Evolutionary conservation across 2,329 filamentous ascomycete species (phyloP).

Genomic region (Cordyceps farinosa): DNA sequence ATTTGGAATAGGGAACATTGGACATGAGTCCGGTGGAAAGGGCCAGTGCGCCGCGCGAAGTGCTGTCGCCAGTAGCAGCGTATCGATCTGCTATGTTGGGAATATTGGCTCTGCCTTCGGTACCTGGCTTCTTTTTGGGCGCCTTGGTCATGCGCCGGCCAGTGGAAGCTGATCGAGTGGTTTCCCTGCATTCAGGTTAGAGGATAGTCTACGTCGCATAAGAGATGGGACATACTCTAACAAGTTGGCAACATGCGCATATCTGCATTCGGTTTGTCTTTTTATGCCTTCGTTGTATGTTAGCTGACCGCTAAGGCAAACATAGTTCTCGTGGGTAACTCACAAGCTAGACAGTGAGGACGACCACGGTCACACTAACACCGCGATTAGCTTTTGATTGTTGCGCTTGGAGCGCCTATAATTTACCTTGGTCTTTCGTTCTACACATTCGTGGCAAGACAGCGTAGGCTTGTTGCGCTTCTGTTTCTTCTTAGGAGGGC

Average conservation of each 20-base stretch:
- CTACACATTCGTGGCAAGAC: constrained; percentile 75
- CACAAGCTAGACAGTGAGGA: constrained; percentile 65
- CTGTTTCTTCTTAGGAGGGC: constrained; percentile 65
- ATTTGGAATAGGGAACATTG: constrained; percentile 67
- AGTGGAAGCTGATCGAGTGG: constrained; percentile 50
- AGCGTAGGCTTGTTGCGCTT: constrained; percentile 81
- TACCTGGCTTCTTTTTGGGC: constrained; percentile 49
- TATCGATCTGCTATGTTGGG: constrained; percentile 56
- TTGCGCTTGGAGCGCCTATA: too few relatives aligned
- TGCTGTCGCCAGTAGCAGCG: constrained; percentile 39
- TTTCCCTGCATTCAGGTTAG: constrained; percentile 45
- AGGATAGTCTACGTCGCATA: background rate
- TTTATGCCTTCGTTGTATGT: constrained; percentile 59
- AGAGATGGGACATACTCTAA: constrained; percentile 57
- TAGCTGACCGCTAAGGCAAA: constrained; percentile 16
- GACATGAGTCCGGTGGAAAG: constrained; percentile 62
- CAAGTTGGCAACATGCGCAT: constrained; percentile 72
- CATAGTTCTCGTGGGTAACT: constrained; percentile 39
- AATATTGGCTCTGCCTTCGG: constrained; percentile 38
- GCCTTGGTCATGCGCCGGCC: constrained; percentile 55
- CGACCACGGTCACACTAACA: constrained; percentile 68
- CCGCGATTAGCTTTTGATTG: background rate
- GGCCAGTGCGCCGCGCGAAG: constrained; percentile 50
- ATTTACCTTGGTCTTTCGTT: constrained; percentile 74
- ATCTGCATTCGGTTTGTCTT: constrained; percentile 70